Percentiles rank a stretch among this genome's conserved stretches.
Conservation (phyloP, 345 rosid species). For the Melaleuca quinquenervia region DNA sequence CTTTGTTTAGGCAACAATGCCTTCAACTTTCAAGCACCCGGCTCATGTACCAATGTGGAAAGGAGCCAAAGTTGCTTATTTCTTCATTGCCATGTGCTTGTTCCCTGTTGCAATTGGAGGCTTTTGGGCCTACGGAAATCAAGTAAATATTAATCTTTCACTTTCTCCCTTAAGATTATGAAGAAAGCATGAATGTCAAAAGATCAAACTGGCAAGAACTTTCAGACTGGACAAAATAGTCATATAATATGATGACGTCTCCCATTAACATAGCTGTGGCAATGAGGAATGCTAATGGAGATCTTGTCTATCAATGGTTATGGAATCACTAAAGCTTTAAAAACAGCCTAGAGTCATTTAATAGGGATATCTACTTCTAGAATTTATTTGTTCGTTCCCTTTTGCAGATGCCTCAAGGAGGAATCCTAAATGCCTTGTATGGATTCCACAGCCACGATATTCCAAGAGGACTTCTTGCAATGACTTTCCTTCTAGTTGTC, state of each 20-base stretch:
- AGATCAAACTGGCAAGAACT: neutral
- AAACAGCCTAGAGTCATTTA: neutral
- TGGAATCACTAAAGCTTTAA: neutral
- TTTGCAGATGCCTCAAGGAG: conserved; percentile 83
- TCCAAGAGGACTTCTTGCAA: conserved; percentile 77
- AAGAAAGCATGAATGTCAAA: neutral
- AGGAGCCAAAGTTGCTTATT: conserved; percentile 91
- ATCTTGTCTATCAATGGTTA: neutral
- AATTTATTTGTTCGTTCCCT: neutral
- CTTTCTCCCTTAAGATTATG: neutral
- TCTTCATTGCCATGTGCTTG: conserved; percentile 80
- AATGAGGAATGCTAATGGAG: neutral
- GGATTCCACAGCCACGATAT: conserved; percentile 87
- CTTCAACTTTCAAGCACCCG: conserved; percentile 94
- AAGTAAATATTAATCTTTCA: conserved; percentile 33
- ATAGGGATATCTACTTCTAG: neutral
- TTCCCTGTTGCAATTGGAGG: conserved; percentile 93
- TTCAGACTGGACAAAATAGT: neutral
- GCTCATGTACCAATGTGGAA: conserved; percentile 99
- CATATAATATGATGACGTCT: neutral
- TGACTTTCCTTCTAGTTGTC: conserved; percentile 82
- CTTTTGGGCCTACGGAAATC: conserved; percentile 93
- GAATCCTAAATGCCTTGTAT: conserved; percentile 74
- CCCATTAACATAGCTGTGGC: neutral
- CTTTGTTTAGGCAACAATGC: conserved; percentile 76